A percentile compares a stretch with the other conserved stretches of the same genome.
Conservation (phyloP, 768 basidiomycete genomes). For the Suillus paluster region DNA sequence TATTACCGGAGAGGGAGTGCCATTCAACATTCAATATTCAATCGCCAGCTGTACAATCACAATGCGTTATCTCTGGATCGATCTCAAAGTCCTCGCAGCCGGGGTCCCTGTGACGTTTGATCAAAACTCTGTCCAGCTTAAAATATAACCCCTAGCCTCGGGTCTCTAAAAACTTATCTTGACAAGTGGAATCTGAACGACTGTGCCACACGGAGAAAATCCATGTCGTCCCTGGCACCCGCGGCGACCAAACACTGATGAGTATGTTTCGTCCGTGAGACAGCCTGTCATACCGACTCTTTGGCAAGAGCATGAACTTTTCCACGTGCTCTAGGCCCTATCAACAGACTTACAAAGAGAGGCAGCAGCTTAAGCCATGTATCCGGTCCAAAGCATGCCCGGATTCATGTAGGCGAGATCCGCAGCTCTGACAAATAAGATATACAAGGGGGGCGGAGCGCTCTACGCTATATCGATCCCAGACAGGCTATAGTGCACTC, state of each 20-base stretch:
- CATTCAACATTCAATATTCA: no score
- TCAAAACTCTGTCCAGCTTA: neutral
- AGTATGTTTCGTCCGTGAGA: constrained; percentile 27
- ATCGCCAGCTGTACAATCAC: neutral
- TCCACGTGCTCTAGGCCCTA: constrained; percentile 18
- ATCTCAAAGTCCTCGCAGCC: neutral
- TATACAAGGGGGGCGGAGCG: no score
- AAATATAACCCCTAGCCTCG: no score
- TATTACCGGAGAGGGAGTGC: neutral
- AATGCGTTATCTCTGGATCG: neutral
- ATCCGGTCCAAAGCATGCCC: constrained; percentile 16
- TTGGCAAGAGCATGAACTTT: constrained; percentile 30
- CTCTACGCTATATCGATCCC: constrained; percentile 36
- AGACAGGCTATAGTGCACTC: no score
- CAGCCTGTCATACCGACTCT: constrained; percentile 22
- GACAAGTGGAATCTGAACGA: constrained; percentile 45
- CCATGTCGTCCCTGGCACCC: constrained; percentile 35
- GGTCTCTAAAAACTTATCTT: constrained; percentile 37
- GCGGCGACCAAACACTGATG: constrained; percentile 34
- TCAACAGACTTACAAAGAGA: constrained; percentile 28
- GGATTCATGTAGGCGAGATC: constrained; percentile 43
- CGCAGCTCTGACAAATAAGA: constrained; percentile 39
- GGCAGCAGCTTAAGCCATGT: no score
- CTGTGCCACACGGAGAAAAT: constrained; percentile 37
- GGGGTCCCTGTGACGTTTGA: neutral